A percentile compares a stretch with the other conserved stretches of the same genome.
These are phyloP conservation scores for Dendrobium catenatum DNA, from an alignment of 106 monocot species.

Conservation along the genomic window DNA sequence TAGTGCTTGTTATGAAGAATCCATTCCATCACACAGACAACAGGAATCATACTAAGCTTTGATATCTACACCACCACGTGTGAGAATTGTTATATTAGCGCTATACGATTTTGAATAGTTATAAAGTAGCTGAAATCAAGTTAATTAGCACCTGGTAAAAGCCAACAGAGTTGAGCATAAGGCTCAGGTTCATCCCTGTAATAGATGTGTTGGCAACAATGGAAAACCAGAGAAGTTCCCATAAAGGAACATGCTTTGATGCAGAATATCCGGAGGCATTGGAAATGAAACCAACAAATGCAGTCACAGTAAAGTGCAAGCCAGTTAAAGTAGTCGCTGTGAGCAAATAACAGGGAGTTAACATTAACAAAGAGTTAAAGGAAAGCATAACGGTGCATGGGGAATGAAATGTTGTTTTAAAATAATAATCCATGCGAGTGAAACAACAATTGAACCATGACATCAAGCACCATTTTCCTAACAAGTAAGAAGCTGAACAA, in stretches of 20 bases:
- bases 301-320: constrained; percentile 78
- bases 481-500: not conserved
- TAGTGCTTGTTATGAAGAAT: constrained; percentile 65
- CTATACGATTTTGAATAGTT: not conserved
- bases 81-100: not conserved
- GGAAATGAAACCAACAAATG: constrained; percentile 57
- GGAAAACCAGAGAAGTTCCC: constrained; percentile 95
- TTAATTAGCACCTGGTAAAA: constrained; percentile 71
- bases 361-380: constrained; percentile 10
- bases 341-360: not conserved
- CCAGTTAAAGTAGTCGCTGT: constrained; percentile 90
- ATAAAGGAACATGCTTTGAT: constrained; percentile 78
- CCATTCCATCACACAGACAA: constrained; percentile 93
- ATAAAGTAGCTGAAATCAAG: not conserved
- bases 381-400: not conserved
- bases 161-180: constrained; percentile 94
- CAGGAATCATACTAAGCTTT: constrained; percentile 92
- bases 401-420: not conserved
- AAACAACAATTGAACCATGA: not conserved
- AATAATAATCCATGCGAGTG: not conserved
- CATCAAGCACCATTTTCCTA: not conserved
- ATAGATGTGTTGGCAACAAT: constrained; percentile 85
- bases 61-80: constrained; percentile 45
- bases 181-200: constrained; percentile 88
- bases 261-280: constrained; percentile 59